Evolutionary conservation across 108 stramenopile genomes (phyloP).

Genomic region (Parmales sp.): DNA sequence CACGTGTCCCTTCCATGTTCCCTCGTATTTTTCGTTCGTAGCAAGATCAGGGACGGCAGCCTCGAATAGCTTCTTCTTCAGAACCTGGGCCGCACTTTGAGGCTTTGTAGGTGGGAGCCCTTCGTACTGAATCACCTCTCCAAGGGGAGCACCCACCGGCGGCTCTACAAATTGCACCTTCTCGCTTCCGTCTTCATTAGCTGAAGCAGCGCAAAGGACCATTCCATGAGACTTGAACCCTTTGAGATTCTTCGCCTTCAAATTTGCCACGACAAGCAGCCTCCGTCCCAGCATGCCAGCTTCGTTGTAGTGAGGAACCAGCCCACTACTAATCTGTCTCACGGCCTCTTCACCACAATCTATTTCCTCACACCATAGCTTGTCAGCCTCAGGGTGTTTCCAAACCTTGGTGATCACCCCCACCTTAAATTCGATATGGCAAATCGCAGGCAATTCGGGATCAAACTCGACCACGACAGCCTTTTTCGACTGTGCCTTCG

Average conservation of each 20-base stretch:
- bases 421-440: constrained; percentile 79
- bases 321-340: constrained; percentile 81
- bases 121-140: constrained; percentile 80
- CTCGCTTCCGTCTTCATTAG: constrained; percentile 33
- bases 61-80: constrained; percentile 95
- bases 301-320: constrained; percentile 68
- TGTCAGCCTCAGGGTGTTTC: constrained; percentile 91
- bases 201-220: constrained; percentile 88
- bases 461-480: constrained; percentile 18
- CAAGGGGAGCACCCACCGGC: constrained; percentile 74
- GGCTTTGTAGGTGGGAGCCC: constrained; percentile 72
- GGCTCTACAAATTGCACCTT: constrained; percentile 89
- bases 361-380: constrained; percentile 95
- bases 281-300: constrained; percentile 82
- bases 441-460: constrained; percentile 60
- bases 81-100: constrained; percentile 63
- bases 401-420: constrained; percentile 82
- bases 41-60: constrained; percentile 71
- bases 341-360: constrained; percentile 79
- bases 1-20: constrained; percentile 69
- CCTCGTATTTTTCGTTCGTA: constrained; percentile 58
- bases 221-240: constrained; percentile 92
- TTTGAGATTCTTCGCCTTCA: constrained; percentile 92
- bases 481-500: background rate
- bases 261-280: constrained; percentile 87